Evolutionary conservation across 805 yeast species (phyloP).

Genomic region (Kodamaea sagamina): DNA sequence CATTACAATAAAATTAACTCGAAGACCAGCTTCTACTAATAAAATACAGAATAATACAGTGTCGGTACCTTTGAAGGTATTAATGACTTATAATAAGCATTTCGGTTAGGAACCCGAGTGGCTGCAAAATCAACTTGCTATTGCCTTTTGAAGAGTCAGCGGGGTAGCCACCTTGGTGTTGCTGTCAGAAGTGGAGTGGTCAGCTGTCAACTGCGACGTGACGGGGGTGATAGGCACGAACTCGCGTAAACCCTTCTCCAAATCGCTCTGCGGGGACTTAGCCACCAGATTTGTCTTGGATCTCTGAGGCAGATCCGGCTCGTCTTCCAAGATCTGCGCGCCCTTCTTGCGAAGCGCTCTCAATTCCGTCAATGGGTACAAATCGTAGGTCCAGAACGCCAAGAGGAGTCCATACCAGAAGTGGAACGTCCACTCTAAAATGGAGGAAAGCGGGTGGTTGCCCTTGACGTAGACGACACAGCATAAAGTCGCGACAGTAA

Average conservation of each 20-base stretch:
- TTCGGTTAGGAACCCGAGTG: neutral
- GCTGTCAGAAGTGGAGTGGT: neutral
- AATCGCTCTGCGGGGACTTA: slow-evolving; percentile 5
- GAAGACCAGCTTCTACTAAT: too few species aligned
- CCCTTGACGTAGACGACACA: slow-evolving; percentile 25
- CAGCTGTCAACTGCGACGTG: neutral
- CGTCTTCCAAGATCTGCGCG: slow-evolving; percentile 1
- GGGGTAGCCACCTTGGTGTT: slow-evolving; percentile 4
- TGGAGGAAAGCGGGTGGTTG: slow-evolving; percentile 19
- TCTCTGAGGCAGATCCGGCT: neutral
- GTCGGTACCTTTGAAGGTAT: too few species aligned
- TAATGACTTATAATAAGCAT: too few species aligned
- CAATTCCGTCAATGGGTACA: slow-evolving; percentile 30
- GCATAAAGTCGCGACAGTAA: slow-evolving; percentile 22
- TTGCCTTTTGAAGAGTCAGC: slow-evolving; percentile 5
- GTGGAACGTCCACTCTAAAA: slow-evolving; percentile 31
- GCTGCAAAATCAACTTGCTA: slow-evolving; percentile 6
- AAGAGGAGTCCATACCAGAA: slow-evolving; percentile 29
- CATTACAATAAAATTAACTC: too few species aligned
- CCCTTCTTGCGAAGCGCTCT: slow-evolving; percentile 17
- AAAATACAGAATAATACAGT: too few species aligned
- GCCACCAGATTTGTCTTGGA: neutral
- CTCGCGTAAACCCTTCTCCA: slow-evolving; percentile 11
- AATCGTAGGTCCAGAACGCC: slow-evolving; percentile 32
- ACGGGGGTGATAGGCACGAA: slow-evolving; percentile 9